Conservation (phyloP, 441 rosid genomes). For the Gossypium davidsonii region DNA sequence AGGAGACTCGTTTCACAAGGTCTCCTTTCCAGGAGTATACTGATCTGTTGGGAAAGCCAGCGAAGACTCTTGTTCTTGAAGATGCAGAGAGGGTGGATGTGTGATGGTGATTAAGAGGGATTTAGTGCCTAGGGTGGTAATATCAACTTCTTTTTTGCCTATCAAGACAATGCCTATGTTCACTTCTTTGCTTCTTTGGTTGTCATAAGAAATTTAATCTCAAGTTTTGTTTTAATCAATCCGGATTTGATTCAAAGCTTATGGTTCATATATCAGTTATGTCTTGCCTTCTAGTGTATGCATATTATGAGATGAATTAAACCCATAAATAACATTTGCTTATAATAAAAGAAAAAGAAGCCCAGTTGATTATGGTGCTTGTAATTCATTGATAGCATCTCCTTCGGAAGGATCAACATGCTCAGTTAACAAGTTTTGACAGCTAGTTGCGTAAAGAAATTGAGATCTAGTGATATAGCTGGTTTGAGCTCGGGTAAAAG, state of each 20-base stretch:
- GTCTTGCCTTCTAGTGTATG: not conserved
- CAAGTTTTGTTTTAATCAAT: not conserved
- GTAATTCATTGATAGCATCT: not conserved
- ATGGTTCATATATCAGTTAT: not conserved
- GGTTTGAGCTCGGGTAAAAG: no score
- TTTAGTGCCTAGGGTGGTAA: conserved; percentile 1
- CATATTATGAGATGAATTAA: not conserved
- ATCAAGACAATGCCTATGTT: conserved; percentile 1
- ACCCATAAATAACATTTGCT: not conserved
- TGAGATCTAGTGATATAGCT: no score
- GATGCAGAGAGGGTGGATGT: conserved; percentile 27
- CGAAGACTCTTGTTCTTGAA: conserved; percentile 31
- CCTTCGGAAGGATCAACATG: not conserved
- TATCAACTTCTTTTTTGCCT: not conserved
- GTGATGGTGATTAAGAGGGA: conserved; percentile 12
- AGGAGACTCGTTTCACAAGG: conserved; percentile 43
- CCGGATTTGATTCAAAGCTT: not conserved
- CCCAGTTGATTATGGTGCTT: not conserved
- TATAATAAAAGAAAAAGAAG: not conserved
- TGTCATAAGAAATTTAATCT: conserved; percentile 8
- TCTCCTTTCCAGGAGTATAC: conserved; percentile 59
- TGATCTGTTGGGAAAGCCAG: conserved; percentile 41
- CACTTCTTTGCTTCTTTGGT: conserved; percentile 4
- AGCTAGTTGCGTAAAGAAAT: no score
- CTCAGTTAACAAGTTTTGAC: not conserved